Conservation (phyloP, 116 monocot genomes). For the Trichopus zeylanicus region DNA sequence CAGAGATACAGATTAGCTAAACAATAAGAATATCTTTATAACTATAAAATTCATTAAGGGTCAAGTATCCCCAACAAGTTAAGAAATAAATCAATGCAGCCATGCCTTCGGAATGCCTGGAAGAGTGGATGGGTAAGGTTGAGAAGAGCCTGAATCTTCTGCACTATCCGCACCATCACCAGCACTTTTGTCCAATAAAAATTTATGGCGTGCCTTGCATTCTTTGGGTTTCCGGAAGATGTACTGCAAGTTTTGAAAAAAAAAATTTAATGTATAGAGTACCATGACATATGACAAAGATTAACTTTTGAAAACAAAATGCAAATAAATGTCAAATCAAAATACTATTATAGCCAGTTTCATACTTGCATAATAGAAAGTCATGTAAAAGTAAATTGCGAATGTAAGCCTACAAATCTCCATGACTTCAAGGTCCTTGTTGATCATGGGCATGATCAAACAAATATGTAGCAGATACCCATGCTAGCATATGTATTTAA, state of each 20-base stretch:
- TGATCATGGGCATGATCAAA: too few species aligned
- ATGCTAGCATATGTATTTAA: too few species aligned
- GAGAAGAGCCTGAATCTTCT: constrained; percentile 98
- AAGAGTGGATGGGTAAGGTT: constrained; percentile 81
- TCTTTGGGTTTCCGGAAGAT: constrained; percentile 80
- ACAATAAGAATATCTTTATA: neutral
- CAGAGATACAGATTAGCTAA: neutral
- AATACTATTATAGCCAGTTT: too few species aligned
- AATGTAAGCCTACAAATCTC: too few species aligned
- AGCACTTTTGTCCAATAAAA: constrained; percentile 73
- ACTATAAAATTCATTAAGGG: neutral
- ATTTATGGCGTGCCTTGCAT: constrained; percentile 91
- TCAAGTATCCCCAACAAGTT: neutral
- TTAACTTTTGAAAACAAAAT: neutral
- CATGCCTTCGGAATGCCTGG: constrained; percentile 98
- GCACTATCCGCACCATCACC: constrained; percentile 99
- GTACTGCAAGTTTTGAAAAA: constrained; percentile 33
- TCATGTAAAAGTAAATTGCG: too few species aligned
- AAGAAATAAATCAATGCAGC: constrained; percentile 19
- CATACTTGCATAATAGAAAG: too few species aligned
- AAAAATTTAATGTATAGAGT: neutral
- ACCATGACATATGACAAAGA: neutral
- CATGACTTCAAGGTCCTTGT: too few species aligned
- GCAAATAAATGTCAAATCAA: too few species aligned
- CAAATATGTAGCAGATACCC: too few species aligned